Conservation (phyloP, 306 rosid species). For the Begonia masoniana region DNA sequence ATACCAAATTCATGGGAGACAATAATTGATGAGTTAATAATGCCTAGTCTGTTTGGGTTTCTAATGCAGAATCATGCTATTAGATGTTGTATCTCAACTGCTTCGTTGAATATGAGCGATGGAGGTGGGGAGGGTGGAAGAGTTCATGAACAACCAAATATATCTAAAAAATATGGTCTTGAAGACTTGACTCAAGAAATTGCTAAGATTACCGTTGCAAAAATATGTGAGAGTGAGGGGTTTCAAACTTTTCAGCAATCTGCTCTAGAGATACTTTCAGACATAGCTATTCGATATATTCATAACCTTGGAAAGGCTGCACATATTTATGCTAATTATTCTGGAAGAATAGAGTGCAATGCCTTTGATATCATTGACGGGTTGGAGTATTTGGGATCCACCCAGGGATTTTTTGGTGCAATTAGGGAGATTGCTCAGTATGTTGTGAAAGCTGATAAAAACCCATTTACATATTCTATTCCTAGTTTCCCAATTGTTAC, state of each 20-base stretch:
- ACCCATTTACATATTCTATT: slow-evolving; percentile 58
- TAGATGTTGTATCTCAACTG: too few species aligned
- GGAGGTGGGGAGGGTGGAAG: slow-evolving; percentile 22
- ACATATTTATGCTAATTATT: slow-evolving; percentile 37
- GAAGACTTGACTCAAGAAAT: slow-evolving; percentile 51
- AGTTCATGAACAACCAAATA: slow-evolving; percentile 12
- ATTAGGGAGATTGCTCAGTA: slow-evolving; percentile 25
- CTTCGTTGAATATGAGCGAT: slow-evolving; percentile 31
- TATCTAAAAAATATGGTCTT: slow-evolving; percentile 11
- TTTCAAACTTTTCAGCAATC: slow-evolving; percentile 42
- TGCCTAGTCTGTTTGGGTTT: too few species aligned
- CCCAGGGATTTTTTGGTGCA: slow-evolving; percentile 39
- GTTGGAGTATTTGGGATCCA: slow-evolving; percentile 42
- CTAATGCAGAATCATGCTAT: too few species aligned
- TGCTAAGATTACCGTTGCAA: slow-evolving; percentile 47
- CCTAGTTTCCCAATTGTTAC: slow-evolving; percentile 51
- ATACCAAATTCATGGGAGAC: too few species aligned
- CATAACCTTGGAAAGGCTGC: slow-evolving; percentile 50
- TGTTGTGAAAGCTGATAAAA: slow-evolving; percentile 34
- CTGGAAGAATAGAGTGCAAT: slow-evolving; percentile 62
- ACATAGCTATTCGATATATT: slow-evolving; percentile 54
- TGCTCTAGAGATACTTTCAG: slow-evolving; percentile 50
- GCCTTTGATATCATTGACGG: slow-evolving; percentile 54
- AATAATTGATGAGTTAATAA: too few species aligned
- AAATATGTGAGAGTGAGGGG: slow-evolving; percentile 51